Evolutionary conservation across 2,329 filamentous ascomycete genomes (phyloP).

Genomic region (Moelleriella libera): DNA sequence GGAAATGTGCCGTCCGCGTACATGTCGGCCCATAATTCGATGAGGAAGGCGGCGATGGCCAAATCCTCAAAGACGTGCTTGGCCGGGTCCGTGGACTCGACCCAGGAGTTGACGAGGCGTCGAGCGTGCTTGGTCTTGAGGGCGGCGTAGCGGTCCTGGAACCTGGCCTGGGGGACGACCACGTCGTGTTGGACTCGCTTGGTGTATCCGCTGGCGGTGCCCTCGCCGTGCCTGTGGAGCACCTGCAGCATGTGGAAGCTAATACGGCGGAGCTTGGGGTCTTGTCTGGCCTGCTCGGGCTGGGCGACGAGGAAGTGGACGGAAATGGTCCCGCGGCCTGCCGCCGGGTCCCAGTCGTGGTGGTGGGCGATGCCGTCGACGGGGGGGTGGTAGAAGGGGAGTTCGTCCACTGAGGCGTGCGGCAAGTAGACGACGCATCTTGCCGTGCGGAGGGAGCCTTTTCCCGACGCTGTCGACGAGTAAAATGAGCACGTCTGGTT

Average conservation of each 20-base stretch:
- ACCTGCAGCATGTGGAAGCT: conserved; percentile 54
- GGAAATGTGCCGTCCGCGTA: conserved; percentile 53
- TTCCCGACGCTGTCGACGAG: conserved; percentile 12
- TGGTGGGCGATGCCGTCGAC: conserved; percentile 63
- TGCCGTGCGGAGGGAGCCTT: conserved; percentile 7
- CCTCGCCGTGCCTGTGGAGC: conserved; percentile 60
- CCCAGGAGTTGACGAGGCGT: conserved; percentile 59
- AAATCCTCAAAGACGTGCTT: conserved; percentile 97
- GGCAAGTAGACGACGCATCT: conserved; percentile 59
- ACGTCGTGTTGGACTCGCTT: conserved; percentile 78
- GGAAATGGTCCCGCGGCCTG: conserved; percentile 34
- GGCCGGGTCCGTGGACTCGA: conserved; percentile 69
- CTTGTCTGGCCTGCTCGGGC: conserved; percentile 11
- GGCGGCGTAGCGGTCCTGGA: conserved; percentile 70
- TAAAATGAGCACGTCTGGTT: conserved; percentile 77
- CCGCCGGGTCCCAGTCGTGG: conserved; percentile 44
- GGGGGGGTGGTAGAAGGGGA: conserved; percentile 81
- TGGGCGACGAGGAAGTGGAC: conserved; percentile 45
- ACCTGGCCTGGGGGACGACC: conserved; percentile 58
- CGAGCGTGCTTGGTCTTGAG: conserved; percentile 72
- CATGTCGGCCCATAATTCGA: conserved; percentile 82
- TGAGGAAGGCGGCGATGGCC: conserved; percentile 77
- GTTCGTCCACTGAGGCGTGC: conserved; percentile 44
- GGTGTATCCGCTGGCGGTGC: conserved; percentile 50
- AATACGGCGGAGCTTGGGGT: conserved; percentile 46